Conservation (phyloP, 2,329 filamentous ascomycete species). For the Westerdykella sp. region DNA sequence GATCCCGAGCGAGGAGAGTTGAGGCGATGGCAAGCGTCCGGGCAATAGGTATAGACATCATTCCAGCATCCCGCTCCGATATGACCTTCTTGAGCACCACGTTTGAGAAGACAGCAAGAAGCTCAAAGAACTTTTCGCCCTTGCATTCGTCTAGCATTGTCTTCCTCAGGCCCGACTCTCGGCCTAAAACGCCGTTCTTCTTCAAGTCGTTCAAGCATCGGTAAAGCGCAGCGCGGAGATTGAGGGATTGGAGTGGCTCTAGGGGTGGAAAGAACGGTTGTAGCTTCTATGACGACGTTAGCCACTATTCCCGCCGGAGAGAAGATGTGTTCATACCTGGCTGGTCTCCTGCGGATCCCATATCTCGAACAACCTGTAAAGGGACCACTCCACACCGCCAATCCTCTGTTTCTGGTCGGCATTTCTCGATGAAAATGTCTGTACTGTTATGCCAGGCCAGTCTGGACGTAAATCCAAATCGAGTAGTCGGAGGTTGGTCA, state of each 20-base stretch:
- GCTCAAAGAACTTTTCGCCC: constrained; percentile 81
- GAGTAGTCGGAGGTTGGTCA: constrained; percentile 77
- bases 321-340: constrained; percentile 48
- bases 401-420: constrained; percentile 78
- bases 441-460: constrained; percentile 69
- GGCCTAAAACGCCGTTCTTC: constrained; percentile 74
- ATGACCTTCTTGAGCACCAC: constrained; percentile 69
- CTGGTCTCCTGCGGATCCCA: constrained; percentile 74
- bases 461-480: constrained; percentile 69
- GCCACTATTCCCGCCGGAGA: constrained; percentile 2
- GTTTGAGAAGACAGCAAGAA: constrained; percentile 77
- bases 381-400: constrained; percentile 77
- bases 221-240: constrained; percentile 77
- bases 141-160: constrained; percentile 97
- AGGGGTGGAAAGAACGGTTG: constrained; percentile 84
- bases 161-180: constrained; percentile 76
- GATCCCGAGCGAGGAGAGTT: constrained; percentile 23
- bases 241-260: constrained; percentile 84
- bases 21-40: constrained; percentile 45
- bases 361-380: constrained; percentile 79
- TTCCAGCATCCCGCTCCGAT: constrained; percentile 46
- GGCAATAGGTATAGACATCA: constrained; percentile 36
- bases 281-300: constrained; percentile 57
- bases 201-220: constrained; percentile 78
- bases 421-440: constrained; percentile 64